Evolutionary conservation across 768 basidiomycete species (phyloP).

Genomic region (Termitomyces sp.): DNA sequence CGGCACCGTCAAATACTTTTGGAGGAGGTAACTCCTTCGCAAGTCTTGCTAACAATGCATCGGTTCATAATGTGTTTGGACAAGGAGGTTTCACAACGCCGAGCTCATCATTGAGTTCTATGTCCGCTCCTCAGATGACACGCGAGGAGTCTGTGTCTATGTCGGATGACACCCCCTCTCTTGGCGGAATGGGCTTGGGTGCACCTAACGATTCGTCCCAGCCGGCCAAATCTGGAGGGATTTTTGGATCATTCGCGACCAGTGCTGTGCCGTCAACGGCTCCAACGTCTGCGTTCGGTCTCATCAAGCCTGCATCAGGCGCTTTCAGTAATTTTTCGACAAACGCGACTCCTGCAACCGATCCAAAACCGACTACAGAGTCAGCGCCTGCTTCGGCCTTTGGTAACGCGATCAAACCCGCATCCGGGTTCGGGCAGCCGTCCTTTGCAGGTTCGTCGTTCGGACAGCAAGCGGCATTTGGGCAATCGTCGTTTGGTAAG

Average conservation of each 20-base stretch:
- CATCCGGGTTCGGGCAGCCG: conserved; percentile 16
- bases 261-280: conserved; percentile 9
- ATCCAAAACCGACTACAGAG: conserved; percentile 1
- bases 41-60: conserved; percentile 10
- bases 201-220: conserved; percentile 21
- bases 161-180: conserved; percentile 32
- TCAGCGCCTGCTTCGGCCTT: conserved; percentile 1
- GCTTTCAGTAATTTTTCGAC: conserved; percentile 33
- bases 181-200: conserved; percentile 20
- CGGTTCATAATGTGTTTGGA: conserved; percentile 19
- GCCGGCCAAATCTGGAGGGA: conserved; percentile 21
- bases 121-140: conserved; percentile 22
- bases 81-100: conserved; percentile 20
- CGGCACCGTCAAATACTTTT: conserved; percentile 14
- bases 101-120: conserved; percentile 10
- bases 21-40: conserved; percentile 14
- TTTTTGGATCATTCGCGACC: conserved; percentile 30
- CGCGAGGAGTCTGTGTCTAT: conserved; percentile 46
- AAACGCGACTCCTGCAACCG: neutral
- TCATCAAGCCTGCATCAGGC: conserved; percentile 34
- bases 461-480: conserved; percentile 24
- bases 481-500: conserved; percentile 33
- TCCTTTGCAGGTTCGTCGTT: conserved; percentile 14
- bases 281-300: conserved; percentile 19
- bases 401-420: neutral